Evolutionary conservation across 345 rosid species (phyloP).

Genomic region (Arabidopsis suecica): DNA sequence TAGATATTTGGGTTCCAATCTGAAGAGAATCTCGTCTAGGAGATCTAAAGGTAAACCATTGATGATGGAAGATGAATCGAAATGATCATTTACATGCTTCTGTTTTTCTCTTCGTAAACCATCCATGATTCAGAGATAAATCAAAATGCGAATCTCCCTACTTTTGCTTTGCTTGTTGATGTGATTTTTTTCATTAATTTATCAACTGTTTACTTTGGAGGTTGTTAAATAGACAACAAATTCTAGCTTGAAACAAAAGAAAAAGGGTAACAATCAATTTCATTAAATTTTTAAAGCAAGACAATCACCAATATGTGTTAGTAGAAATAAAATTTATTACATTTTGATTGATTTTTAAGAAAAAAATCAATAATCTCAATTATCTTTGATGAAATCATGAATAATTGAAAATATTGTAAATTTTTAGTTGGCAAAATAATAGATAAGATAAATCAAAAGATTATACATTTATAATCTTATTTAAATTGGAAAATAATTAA

Average conservation of each 20-base stretch:
- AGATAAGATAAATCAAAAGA: no score
- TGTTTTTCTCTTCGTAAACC: not conserved
- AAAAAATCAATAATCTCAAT: no score
- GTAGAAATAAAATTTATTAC: not conserved
- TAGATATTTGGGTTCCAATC: not conserved
- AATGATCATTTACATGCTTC: no score
- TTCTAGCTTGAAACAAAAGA: not conserved
- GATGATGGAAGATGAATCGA: not conserved
- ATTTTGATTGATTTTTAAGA: not conserved
- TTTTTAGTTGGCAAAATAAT: no score
- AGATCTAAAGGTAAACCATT: constrained; percentile 4
- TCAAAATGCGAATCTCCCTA: not conserved
- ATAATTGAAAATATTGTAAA: no score
- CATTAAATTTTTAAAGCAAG: no score
- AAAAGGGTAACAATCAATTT: not conserved
- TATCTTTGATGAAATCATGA: no score
- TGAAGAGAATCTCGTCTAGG: not conserved
- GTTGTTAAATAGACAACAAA: not conserved
- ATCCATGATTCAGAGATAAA: not conserved
- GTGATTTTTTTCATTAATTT: not conserved
- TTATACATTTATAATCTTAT: no score
- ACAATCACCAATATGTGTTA: not conserved
- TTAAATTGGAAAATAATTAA: no score
- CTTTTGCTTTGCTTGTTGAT: not conserved
- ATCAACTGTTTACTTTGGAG: not conserved